Conservation (phyloP, 768 basidiomycete genomes). For the Strobilomyces dryophilus region DNA sequence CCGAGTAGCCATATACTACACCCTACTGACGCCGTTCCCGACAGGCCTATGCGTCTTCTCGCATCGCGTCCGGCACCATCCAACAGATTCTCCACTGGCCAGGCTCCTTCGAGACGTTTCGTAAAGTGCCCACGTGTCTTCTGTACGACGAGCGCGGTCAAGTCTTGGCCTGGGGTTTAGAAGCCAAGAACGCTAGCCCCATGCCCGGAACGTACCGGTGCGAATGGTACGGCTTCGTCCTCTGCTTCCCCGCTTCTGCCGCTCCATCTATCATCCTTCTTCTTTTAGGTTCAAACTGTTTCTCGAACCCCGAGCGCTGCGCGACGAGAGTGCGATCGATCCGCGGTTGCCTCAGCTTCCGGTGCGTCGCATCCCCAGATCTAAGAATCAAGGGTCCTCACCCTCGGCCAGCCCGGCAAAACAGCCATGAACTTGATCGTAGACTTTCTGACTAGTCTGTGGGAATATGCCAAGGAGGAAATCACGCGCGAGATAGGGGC, state of each 20-base stretch:
- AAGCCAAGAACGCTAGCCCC: conserved; percentile 77
- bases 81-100: conserved; percentile 89
- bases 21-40: conserved; percentile 2
- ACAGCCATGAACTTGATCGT: conserved; percentile 73
- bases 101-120: conserved; percentile 79
- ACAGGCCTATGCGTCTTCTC: conserved; percentile 83
- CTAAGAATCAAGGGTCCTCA: background rate
- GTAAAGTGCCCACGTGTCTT: conserved; percentile 84
- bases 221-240: conserved; percentile 43
- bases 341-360: conserved; percentile 77
- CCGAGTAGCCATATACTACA: background rate
- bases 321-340: conserved; percentile 67
- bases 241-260: background rate
- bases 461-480: conserved; percentile 83
- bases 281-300: conserved; percentile 79
- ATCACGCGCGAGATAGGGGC: conserved; percentile 85
- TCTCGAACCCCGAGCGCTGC: conserved; percentile 75
- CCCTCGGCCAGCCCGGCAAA: conserved; percentile 57
- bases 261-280: background rate
- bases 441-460: conserved; percentile 78
- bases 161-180: conserved; percentile 80
- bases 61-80: conserved; percentile 71
- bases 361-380: conserved; percentile 39
- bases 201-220: conserved; percentile 59
- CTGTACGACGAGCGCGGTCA: conserved; percentile 71